Base-by-base conservation (phyloP, 2,329 filamentous ascomycete genomes). In the Fusarium burgessii region DNA sequence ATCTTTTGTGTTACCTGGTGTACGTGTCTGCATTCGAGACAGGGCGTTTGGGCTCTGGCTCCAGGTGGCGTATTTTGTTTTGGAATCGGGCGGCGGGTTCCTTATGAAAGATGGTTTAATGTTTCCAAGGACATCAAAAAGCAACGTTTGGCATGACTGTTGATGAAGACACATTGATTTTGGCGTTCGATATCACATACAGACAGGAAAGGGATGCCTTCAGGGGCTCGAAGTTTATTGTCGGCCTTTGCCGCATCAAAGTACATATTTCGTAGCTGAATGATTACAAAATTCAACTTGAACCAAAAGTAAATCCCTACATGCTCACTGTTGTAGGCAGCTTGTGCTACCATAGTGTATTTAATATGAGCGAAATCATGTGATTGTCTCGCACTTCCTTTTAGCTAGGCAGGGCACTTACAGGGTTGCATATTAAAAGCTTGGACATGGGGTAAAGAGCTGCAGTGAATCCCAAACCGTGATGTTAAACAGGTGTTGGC, bases 121-220 rank as follows among this genome's bases (percentile, higher is more conserved):
- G 58, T 51, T 70, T 66, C 38, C 47, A 35, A 64, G 56, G 64
- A 51, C 33, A 66, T 55, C 43, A 43, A 61, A 76, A 75, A 73
- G 74, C 55, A 70, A 76, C 62, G 70, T 54, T 66, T 58, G 69
- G 64, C 52, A 75, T 71, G 72, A 76, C 54, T 50, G 68, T 71
- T 74, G 38, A 74, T 47, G 74, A 76, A 61, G 58, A 68, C 65
- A 71, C 62, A 70, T 72, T 65, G 62, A 58, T 65, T 50, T 50
- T 43, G 65, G 70, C 72, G 74, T 76, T 76, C 63, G 68, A 70
- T 68, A 61, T 54, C 51, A 41, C 57, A 45, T 47, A 62, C 64
- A 50, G 29, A 55, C 14, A 40, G 45, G 58, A 49, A 66, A 42
- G 62, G 61, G 58, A 58, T 14, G 66, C 56, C 63, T 54, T 18